Evolutionary conservation across 1,139 yeast genomes (phyloP).

Genomic region (Debaryomyces psychrophilus): DNA sequence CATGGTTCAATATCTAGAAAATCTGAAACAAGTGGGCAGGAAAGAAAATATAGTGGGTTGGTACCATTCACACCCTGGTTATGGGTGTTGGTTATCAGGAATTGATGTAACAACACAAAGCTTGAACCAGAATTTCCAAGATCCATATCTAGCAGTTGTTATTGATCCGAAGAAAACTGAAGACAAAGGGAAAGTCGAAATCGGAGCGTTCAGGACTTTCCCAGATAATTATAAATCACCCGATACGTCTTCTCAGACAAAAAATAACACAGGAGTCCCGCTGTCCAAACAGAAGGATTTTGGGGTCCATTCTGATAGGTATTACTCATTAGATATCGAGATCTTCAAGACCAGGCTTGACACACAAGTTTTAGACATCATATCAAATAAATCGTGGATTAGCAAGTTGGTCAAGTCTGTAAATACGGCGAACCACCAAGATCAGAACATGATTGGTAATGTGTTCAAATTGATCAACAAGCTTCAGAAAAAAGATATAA

Average conservation of each 20-base stretch:
- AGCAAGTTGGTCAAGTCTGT: conserved; percentile 19
- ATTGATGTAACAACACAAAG: conserved; percentile 88
- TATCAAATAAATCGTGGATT: conserved; percentile 58
- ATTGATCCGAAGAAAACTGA: conserved; percentile 79
- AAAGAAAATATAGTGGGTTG: conserved; percentile 79
- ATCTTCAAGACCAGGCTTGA: conserved; percentile 65
- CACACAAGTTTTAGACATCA: conserved; percentile 43
- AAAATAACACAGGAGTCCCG: conserved; percentile 35
- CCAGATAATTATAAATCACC: conserved; percentile 43
- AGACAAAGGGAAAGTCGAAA: conserved; percentile 69
- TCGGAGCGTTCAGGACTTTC: conserved; percentile 89
- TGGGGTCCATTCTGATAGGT: conserved; percentile 71
- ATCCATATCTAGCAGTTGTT: conserved; percentile 87
- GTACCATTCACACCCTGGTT: conserved; percentile 98
- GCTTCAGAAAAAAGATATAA: conserved; percentile 6
- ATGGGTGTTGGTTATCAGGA: conserved; percentile 92
- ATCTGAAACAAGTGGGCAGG: conserved; percentile 56
- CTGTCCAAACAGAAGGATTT: conserved; percentile 57
- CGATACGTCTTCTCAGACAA: conserved; percentile 5
- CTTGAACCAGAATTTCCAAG: conserved; percentile 84
- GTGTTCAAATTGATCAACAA: conserved; percentile 8
- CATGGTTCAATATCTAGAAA: conserved; percentile 81
- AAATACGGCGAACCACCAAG: conserved; percentile 5
- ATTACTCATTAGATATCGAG: conserved; percentile 69
- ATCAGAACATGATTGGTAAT: conserved; percentile 9